Evolutionary conservation across 23 red algal species (phyloP), one percentile per base, ranked within the genome.

Genomic region (Gracilaria domingensis): DNA sequence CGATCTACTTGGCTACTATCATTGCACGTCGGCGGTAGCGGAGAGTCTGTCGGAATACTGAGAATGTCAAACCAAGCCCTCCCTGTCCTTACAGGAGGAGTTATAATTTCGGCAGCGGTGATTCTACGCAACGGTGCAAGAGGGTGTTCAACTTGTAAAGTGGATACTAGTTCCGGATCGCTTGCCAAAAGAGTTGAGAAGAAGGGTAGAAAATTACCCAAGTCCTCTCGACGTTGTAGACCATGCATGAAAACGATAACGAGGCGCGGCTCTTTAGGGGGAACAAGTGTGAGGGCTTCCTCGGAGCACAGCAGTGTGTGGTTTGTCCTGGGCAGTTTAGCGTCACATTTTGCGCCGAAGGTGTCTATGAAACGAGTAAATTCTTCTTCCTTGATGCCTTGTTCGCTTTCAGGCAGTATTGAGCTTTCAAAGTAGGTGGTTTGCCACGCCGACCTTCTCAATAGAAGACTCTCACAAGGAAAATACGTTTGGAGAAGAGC

Each of bases 21-120:
- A 16, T 36, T 17, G 28, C 4, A 12, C 35, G 25, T 4, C 25
- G 65, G 4, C 13, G 23, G 6, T 34, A 26, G 4, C 13, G 23
- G 6, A 70, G 24, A 2, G 13, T 33, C 65, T 4, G 28, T 16
- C 28, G 65, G 28, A 58, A 58, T 4, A 58, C 23, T 58, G 4
- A 70, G 28, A 16, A 70, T 25, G 18, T 70, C 65, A 38, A 70
- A 70, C 65, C 65, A 70, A 5, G 65, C 65, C 28, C 65, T 33
- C 12, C 65, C 65, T 70, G 35, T 34, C 30, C 30, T 70, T 4
- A 33, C 30, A 12, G 65, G 65, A 33, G 65, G 28, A 70, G 30
- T 33, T 38, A 34, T 17, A 4, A 70, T 4, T 2, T 33, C 28
- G 4, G 28, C 65, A 34, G 13, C 14, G 4, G 65, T 70, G 8